Evolutionary conservation across 305 asterid species (phyloP).

Genomic region (Withania somnifera): DNA sequence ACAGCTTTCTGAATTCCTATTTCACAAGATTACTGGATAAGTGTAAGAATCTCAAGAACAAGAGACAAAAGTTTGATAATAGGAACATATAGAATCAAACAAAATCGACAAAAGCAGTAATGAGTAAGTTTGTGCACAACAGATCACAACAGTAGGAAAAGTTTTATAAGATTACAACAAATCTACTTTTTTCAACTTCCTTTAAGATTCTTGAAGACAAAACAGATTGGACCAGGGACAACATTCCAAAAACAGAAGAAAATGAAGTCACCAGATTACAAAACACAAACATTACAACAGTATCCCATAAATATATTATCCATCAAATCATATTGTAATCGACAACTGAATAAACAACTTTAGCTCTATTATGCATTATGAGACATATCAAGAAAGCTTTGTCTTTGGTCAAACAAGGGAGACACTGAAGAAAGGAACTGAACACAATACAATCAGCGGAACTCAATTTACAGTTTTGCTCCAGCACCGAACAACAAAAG

Average conservation of each 20-base stretch:
- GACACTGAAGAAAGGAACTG: constrained; percentile 3
- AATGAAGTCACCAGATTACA: constrained; percentile 28
- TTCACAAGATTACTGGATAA: not conserved
- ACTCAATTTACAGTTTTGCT: constrained; percentile 18
- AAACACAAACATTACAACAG: constrained; percentile 29
- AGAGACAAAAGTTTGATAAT: constrained; percentile 14
- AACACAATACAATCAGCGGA: constrained; percentile 17
- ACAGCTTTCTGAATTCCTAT: not conserved
- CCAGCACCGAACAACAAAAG: constrained; percentile 15
- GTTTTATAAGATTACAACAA: constrained; percentile 30
- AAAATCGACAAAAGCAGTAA: constrained; percentile 28
- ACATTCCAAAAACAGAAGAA: constrained; percentile 44
- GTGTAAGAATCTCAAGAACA: not conserved
- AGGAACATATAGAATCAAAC: constrained; percentile 31
- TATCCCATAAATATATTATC: constrained; percentile 29
- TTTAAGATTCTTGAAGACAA: constrained; percentile 57
- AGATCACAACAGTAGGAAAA: constrained; percentile 25
- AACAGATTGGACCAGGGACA: constrained; percentile 41
- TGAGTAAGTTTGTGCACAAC: constrained; percentile 22
- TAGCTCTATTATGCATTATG: not conserved
- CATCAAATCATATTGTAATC: constrained; percentile 22
- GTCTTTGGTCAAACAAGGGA: constrained; percentile 20
- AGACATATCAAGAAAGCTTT: not conserved
- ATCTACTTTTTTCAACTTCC: constrained; percentile 14
- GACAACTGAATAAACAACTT: not conserved